These are phyloP conservation scores for Trichosanthes cucumerina DNA, from an alignment of 306 rosid species.

Conservation along the genomic window DNA sequence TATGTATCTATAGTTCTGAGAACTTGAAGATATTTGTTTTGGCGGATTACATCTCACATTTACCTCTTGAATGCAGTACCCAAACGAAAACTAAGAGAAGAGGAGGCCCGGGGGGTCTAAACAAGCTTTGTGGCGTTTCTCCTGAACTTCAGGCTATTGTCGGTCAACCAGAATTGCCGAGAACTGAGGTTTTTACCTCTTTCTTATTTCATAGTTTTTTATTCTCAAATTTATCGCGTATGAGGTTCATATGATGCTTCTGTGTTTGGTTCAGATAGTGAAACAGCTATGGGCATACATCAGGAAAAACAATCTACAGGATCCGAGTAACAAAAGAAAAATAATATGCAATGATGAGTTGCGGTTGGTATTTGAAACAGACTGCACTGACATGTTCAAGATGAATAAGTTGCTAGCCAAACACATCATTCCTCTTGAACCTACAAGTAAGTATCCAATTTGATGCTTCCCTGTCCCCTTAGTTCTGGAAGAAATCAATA, in stretches of 20 bases:
- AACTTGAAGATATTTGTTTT: not conserved
- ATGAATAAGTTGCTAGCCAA: slow-evolving; percentile 54
- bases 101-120: slow-evolving; percentile 90
- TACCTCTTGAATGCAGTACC: slow-evolving; percentile 27
- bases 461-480: not conserved
- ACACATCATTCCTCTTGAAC: slow-evolving; percentile 54
- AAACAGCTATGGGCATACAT: slow-evolving; percentile 60
- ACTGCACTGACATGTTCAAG: slow-evolving; percentile 62
- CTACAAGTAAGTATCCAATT: slow-evolving; percentile 40
- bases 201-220: not conserved
- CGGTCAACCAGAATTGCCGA: slow-evolving; percentile 64
- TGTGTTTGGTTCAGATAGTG: slow-evolving; percentile 37
- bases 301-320: slow-evolving; percentile 46
- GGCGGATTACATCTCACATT: not conserved
- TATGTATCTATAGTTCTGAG: not conserved
- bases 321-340: slow-evolving; percentile 54
- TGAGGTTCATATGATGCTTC: slow-evolving; percentile 10
- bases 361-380: slow-evolving; percentile 53
- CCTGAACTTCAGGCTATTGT: slow-evolving; percentile 89
- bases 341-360: slow-evolving; percentile 52
- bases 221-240: not conserved
- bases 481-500: slow-evolving; percentile 14
- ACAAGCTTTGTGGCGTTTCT: slow-evolving; percentile 69
- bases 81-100: slow-evolving; percentile 61
- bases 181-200: slow-evolving; percentile 56